Evolutionary conservation across 768 basidiomycete genomes (phyloP).

Genomic region (Myochromella boudieri): DNA sequence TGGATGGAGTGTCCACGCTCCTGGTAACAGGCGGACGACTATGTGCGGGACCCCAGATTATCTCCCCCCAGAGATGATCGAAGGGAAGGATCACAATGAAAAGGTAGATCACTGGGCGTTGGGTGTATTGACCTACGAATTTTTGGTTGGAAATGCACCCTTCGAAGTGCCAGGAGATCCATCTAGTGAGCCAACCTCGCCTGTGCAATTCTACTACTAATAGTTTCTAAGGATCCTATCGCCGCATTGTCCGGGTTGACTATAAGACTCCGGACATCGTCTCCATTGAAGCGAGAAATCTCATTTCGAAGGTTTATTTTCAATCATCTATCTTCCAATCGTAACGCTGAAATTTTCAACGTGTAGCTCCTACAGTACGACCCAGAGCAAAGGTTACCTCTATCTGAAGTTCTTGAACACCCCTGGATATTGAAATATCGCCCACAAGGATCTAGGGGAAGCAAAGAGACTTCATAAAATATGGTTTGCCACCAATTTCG

Average conservation of each 20-base stretch:
- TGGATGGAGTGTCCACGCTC: slow-evolving; percentile 98
- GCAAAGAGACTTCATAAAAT: too few species aligned
- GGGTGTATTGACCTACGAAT: slow-evolving; percentile 93
- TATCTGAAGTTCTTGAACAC: slow-evolving; percentile 76
- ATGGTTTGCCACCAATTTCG: too few species aligned
- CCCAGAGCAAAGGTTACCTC: slow-evolving; percentile 74
- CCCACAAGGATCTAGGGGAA: slow-evolving; percentile 37
- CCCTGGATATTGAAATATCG: slow-evolving; percentile 83
- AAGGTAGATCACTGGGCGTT: slow-evolving; percentile 95
- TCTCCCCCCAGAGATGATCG: slow-evolving; percentile 98
- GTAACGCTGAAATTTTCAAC: not conserved
- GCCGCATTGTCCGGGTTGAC: slow-evolving; percentile 85
- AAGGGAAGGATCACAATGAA: slow-evolving; percentile 83
- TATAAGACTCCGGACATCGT: slow-evolving; percentile 60
- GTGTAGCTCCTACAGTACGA: slow-evolving; percentile 81
- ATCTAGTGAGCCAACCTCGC: slow-evolving; percentile 51
- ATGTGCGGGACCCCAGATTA: slow-evolving; percentile 97
- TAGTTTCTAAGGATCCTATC: slow-evolving; percentile 72
- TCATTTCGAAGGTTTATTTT: slow-evolving; percentile 54
- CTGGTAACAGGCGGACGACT: slow-evolving; percentile 83
- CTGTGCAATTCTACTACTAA: not conserved
- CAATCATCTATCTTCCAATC: not conserved
- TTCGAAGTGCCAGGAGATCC: slow-evolving; percentile 85
- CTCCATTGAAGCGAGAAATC: slow-evolving; percentile 63
- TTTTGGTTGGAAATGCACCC: slow-evolving; percentile 71